Percentiles rank a stretch among this genome's conserved stretches.
phyloP scores from a whole-genome alignment of 352 stramenopile genomes.

The Bremia lactucae region DNA sequence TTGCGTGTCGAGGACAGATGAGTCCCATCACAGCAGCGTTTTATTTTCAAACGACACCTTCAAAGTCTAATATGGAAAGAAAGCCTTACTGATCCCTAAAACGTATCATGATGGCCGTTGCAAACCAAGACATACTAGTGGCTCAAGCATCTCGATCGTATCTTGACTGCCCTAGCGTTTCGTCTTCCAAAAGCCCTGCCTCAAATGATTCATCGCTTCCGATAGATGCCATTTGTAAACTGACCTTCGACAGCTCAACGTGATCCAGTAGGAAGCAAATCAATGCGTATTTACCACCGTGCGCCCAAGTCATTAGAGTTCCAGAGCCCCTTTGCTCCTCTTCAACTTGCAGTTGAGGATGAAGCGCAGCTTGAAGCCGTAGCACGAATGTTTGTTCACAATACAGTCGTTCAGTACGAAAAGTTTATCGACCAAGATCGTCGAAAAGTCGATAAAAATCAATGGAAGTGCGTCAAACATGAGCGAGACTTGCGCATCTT shows the following conservation, averaged over 20 bases:
- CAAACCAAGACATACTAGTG: too few species aligned
- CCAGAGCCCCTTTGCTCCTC: conserved; percentile 35
- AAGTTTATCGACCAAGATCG: conserved; percentile 32
- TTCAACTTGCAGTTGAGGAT: conserved; percentile 30
- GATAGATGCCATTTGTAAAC: conserved; percentile 12
- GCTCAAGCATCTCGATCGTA: too few species aligned
- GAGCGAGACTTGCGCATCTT: conserved; percentile 39
- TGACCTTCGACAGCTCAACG: conserved; percentile 7
- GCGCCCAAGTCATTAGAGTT: conserved; percentile 18
- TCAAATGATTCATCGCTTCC: conserved; percentile 2
- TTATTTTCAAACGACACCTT: conserved; percentile 13
- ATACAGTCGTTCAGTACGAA: conserved; percentile 41
- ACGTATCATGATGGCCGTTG: conserved; percentile 10
- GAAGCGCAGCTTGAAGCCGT: conserved; percentile 29
- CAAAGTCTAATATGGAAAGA: conserved; percentile 11
- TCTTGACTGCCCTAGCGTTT: conserved; percentile 11
- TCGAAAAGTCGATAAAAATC: conserved; percentile 26
- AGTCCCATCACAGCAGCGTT: conserved; percentile 3
- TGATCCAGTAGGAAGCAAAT: conserved; percentile 4
- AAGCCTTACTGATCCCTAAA: conserved; percentile 3
- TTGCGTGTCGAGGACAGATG: conserved; percentile 4
- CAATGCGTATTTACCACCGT: conserved; percentile 21
- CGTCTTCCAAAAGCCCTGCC: conserved; percentile 5
- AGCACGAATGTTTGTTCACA: conserved; percentile 33
- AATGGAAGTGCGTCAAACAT: conserved; percentile 45